Conservation (phyloP, 2,329 filamentous ascomycete genomes). For the Ophidiomyces ophidiicola region DNA sequence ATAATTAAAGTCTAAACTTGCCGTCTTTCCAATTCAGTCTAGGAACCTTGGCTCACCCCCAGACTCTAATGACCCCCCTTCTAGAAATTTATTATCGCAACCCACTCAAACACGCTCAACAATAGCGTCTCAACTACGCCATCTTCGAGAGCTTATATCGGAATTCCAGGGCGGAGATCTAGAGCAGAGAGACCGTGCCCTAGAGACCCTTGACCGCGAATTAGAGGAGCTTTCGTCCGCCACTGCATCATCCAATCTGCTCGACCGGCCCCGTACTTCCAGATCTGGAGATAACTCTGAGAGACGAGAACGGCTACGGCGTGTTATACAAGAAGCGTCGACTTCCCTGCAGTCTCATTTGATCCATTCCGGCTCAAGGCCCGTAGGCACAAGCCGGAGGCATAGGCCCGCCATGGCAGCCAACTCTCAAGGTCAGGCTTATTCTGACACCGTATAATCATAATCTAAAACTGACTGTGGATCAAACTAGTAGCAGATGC, state of each 20-base stretch:
- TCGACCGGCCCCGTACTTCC: not conserved
- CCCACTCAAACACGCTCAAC: not conserved
- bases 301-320: not conserved
- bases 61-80: not conserved
- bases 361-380: not conserved
- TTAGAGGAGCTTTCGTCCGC: constrained; percentile 22
- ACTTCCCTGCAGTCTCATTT: not conserved
- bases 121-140: constrained; percentile 6
- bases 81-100: not conserved
- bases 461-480: too few relatives aligned
- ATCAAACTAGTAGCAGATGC: too few relatives aligned
- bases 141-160: constrained; percentile 8
- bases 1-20: too few relatives aligned
- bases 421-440: too few relatives aligned
- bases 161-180: not conserved
- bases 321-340: not conserved
- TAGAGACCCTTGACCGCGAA: constrained; percentile 32
- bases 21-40: not conserved
- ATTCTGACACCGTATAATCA: too few relatives aligned
- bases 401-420: constrained; percentile 1
- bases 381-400: constrained; percentile 14
- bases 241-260: not conserved
- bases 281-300: not conserved
- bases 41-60: constrained; percentile 1
- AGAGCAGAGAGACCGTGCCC: constrained; percentile 16